Conservation (phyloP, 176 grass and related monocot genomes). For the Zoysia pacifica region DNA sequence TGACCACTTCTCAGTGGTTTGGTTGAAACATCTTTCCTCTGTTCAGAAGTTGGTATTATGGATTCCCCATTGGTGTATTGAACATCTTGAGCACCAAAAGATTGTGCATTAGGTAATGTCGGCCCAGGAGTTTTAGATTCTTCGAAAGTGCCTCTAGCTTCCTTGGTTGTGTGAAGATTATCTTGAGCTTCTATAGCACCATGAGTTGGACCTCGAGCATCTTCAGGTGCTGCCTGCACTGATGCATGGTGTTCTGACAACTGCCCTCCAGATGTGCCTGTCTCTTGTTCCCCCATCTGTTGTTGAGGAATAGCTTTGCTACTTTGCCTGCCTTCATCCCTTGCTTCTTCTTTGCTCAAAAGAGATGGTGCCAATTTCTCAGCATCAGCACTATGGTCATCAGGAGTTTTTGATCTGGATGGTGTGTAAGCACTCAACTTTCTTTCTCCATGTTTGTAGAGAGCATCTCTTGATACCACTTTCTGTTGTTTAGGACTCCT, state of each 20-base stretch:
- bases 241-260: not conserved
- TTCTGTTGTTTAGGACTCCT: constrained; percentile 17
- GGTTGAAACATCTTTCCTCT: constrained; percentile 16
- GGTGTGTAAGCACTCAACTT: not conserved
- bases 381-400: no score
- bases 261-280: not conserved
- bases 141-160: constrained; percentile 22
- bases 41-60: not conserved
- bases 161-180: constrained; percentile 10
- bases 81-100: constrained; percentile 17
- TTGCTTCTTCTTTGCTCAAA: no score
- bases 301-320: no score
- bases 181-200: constrained; percentile 9
- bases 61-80: not conserved
- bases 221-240: constrained; percentile 4
- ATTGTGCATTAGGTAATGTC: not conserved
- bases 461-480: constrained; percentile 12
- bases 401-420: no score
- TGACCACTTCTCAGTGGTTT: no score
- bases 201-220: not conserved
- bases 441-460: constrained; percentile 27
- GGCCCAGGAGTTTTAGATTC: constrained; percentile 18
- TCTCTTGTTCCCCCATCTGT: not conserved
- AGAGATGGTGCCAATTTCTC: no score
- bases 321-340: no score